Evolutionary conservation across 2,329 filamentous ascomycete species (phyloP).

Genomic region (Calonectria leucothoes): DNA sequence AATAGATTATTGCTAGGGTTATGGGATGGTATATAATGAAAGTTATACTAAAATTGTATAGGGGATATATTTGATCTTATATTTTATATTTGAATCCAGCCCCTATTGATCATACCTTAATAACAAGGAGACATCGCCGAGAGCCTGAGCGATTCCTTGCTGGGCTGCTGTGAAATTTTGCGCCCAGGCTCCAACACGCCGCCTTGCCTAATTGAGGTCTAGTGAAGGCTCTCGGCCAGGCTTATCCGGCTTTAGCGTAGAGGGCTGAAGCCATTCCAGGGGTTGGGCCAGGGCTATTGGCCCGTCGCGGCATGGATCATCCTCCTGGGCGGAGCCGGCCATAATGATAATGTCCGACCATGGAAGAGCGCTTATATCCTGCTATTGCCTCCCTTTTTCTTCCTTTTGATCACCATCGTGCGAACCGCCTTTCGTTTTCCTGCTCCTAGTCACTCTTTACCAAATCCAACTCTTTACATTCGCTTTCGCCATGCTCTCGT

Average conservation of each 20-base stretch:
- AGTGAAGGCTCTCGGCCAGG: background rate
- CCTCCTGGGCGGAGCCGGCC: background rate
- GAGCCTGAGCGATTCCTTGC: background rate
- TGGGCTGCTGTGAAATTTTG: background rate
- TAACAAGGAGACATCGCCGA: background rate
- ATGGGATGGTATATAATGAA: background rate
- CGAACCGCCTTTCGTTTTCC: background rate
- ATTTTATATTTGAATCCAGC: background rate
- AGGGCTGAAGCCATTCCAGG: constrained; percentile 2
- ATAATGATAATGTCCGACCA: background rate
- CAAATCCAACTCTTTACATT: background rate
- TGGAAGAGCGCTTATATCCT: background rate
- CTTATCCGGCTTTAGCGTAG: background rate
- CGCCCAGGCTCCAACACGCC: background rate
- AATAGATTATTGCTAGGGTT: background rate
- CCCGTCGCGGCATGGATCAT: background rate
- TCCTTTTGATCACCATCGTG: background rate
- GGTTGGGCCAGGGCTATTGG: background rate
- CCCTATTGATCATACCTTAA: background rate
- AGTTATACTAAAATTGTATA: background rate
- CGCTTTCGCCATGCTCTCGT: constrained; percentile 5
- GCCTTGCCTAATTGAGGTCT: background rate
- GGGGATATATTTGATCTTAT: background rate
- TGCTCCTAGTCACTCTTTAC: background rate
- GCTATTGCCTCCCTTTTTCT: background rate